Percentiles rank a stretch among this genome's conserved stretches.
phyloP scores from a whole-genome alignment of 2,329 filamentous ascomycete species.

The Trichophyton schoenleinii region DNA sequence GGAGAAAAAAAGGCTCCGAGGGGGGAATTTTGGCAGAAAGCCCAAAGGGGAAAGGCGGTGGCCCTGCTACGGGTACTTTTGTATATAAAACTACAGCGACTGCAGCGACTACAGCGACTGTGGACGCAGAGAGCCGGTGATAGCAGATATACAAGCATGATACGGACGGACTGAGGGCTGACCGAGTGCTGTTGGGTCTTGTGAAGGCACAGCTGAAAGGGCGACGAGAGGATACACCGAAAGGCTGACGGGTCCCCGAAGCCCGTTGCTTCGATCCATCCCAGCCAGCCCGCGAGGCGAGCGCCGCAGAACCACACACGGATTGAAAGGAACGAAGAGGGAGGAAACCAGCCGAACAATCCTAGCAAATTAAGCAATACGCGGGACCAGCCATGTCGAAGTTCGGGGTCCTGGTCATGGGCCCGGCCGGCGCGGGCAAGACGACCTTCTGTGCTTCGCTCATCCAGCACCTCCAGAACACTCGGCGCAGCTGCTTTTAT shows the following conservation, averaged over 20 bases:
- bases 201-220: too few relatives aligned
- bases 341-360: background rate
- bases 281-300: background rate
- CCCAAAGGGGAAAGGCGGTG: background rate
- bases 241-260: background rate
- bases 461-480: slow-evolving; percentile 83
- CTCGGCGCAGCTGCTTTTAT: slow-evolving; percentile 89
- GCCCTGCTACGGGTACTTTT: background rate
- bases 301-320: background rate
- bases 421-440: slow-evolving; percentile 90
- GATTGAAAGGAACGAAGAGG: background rate
- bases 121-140: too few relatives aligned
- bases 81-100: too few relatives aligned
- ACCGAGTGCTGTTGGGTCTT: too few relatives aligned
- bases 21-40: background rate
- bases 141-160: too few relatives aligned
- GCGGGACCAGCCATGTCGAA: slow-evolving; percentile 57
- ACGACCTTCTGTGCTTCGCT: slow-evolving; percentile 91
- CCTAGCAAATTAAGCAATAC: background rate
- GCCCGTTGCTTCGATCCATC: background rate
- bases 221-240: background rate
- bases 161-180: too few relatives aligned
- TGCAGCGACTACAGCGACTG: too few relatives aligned
- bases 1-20: background rate
- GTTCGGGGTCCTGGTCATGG: slow-evolving; percentile 90